A percentile compares a stretch with the other conserved stretches of the same genome.
Conservation (phyloP, 1,284 basidiomycete genomes). For the Irpex rosettiformis region DNA sequence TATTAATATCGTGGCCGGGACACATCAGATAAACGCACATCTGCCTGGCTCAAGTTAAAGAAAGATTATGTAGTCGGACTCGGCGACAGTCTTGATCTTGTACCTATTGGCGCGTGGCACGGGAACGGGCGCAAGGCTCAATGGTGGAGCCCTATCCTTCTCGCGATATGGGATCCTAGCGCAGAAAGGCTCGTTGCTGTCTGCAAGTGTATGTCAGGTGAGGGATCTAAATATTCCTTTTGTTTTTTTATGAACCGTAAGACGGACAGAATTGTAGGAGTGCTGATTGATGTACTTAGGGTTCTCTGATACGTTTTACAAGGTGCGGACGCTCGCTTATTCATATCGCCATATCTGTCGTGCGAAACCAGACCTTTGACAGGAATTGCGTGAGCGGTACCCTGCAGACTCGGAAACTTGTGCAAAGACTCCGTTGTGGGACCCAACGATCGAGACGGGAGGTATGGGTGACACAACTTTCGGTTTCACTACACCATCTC, state of each 20-base stretch:
- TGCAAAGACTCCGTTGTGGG: slow-evolving; percentile 55
- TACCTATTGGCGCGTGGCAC: slow-evolving; percentile 77
- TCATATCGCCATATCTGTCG: slow-evolving; percentile 3
- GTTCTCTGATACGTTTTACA: slow-evolving; percentile 88
- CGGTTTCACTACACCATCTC: neutral
- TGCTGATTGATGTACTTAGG: slow-evolving; percentile 39
- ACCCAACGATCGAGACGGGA: slow-evolving; percentile 58
- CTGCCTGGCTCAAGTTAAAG: slow-evolving; percentile 52
- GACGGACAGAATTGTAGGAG: neutral
- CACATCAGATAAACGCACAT: slow-evolving; percentile 62
- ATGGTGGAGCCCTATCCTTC: slow-evolving; percentile 92
- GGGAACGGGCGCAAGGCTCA: slow-evolving; percentile 89
- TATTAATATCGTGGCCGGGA: no score
- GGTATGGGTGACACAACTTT: slow-evolving; percentile 36
- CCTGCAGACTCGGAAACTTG: slow-evolving; percentile 64
- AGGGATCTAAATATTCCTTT: no score
- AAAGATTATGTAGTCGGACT: slow-evolving; percentile 80
- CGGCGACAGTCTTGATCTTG: slow-evolving; percentile 73
- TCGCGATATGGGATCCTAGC: slow-evolving; percentile 77
- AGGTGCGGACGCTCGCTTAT: slow-evolving; percentile 34
- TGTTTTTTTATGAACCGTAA: slow-evolving; percentile 5
- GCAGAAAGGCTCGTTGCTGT: slow-evolving; percentile 73
- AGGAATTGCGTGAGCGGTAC: slow-evolving; percentile 64
- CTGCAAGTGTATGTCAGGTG: slow-evolving; percentile 86
- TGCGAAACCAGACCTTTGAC: slow-evolving; percentile 6